Base-by-base conservation (phyloP, 2,329 filamentous ascomycete genomes). In the Ascochyta pisi region DNA sequence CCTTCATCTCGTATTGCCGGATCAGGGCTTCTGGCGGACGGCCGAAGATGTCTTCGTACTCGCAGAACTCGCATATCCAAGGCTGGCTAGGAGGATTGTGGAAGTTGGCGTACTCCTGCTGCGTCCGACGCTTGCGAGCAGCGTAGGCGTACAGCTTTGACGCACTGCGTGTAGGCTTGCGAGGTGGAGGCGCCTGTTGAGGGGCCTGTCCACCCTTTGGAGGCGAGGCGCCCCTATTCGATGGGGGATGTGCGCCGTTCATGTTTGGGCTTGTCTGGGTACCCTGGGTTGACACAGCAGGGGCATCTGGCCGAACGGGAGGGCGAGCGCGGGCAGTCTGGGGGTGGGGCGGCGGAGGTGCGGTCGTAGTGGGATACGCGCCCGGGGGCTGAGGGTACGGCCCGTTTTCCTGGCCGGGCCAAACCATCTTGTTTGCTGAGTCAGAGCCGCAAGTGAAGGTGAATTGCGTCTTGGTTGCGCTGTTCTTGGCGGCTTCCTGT, bases 61-160 rank as follows among this genome's bases (percentile, higher is more conserved):
- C 95, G 80, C 95, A 99, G 73, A 98, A 98, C 70, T 97, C 91
- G 77, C 95, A 99, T 42, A 98, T 92, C 91, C 93, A 98, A 46
- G 92, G 84, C 58, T 96, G 91, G 62, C 91, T 89, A 0, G 90
- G 89, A 1, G 90, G 89, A 67, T 90, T 88, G 66, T 90, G 87
- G 59, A 86, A 86, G 73, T 95, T 96, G 53, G 86, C 84, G 62
- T 90, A 89, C 66, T 90, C 85, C 58, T 95, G 90, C 68, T 91
- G 84, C 42, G 90, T 84, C 56, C 89, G 89, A 6, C 95, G 89
- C 62, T 92, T 86, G 23, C 87, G 86, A 24, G 92, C 93, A 54
- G 92, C 91, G 58, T 86, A 78, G 1, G 85, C 81, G 62, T 95
- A 90, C 43, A 94, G 86, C 71, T 88, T 90, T 27, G 85, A 85